These are phyloP conservation scores for Amesomyces nigricolor DNA, from an alignment of 2,329 filamentous ascomycete species.

Conservation along the genomic window DNA sequence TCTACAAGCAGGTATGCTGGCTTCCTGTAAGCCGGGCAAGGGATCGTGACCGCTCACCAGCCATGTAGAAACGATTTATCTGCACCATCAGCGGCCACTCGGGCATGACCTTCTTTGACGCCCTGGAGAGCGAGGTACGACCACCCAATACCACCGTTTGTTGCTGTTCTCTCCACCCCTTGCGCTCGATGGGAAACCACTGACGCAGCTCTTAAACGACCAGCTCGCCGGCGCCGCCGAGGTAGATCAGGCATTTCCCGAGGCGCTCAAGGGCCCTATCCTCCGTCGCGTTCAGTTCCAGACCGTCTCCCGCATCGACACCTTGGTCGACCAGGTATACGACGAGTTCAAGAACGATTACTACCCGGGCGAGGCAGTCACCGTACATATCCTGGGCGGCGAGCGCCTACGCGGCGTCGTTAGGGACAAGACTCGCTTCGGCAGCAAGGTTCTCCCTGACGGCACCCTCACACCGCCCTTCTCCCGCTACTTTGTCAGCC, in stretches of 20 bases:
- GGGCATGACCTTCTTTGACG: conserved; percentile 85
- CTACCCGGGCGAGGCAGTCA: conserved; percentile 81
- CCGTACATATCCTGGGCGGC: conserved; percentile 62
- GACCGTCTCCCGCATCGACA: conserved; percentile 82
- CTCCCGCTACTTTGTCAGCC: conserved; percentile 73
- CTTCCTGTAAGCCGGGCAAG: not conserved
- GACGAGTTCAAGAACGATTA: conserved; percentile 84
- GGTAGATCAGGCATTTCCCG: conserved; percentile 87
- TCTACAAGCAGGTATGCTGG: conserved; percentile 74
- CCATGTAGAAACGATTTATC: conserved; percentile 71
- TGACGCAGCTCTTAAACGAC: conserved; percentile 26
- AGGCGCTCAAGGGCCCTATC: conserved; percentile 84
- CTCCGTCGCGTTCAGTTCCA: conserved; percentile 88
- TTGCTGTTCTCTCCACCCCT: not conserved
- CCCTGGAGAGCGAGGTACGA: conserved; percentile 80
- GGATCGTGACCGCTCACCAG: conserved; percentile 11
- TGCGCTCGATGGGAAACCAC: conserved; percentile 20
- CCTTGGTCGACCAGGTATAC: conserved; percentile 62
- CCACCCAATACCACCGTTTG: not conserved
- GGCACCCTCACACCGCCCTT: conserved; percentile 65
- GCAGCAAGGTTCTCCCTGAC: conserved; percentile 55
- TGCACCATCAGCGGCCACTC: conserved; percentile 95
- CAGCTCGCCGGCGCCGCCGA: conserved; percentile 76
- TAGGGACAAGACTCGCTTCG: conserved; percentile 78
- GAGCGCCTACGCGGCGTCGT: conserved; percentile 69